phyloP scores from a whole-genome alignment of 2,329 filamentous ascomycete species.

The Fusarium nodosum region DNA sequence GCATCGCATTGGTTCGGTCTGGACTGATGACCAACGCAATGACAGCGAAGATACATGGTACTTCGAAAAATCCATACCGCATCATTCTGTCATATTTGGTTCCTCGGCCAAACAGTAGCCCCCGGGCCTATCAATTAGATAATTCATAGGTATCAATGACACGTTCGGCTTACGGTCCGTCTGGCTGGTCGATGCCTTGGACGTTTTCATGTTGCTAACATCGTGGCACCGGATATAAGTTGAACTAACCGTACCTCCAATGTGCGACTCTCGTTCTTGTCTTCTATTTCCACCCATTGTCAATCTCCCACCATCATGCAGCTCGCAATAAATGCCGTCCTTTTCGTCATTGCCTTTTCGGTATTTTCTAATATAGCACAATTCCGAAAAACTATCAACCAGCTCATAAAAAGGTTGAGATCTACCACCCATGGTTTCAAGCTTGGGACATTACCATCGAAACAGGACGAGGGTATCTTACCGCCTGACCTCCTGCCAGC shows the following conservation, averaged over 20 bases:
- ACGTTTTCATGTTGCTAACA: background rate
- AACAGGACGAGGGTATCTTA: background rate
- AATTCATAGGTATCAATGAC: background rate
- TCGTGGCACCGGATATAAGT: background rate
- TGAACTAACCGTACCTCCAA: background rate
- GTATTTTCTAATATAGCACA: background rate
- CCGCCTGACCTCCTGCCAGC: fast-evolving
- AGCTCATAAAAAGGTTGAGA: background rate
- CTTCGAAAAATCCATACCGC: background rate
- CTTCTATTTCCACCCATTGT: no score
- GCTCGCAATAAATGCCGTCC: background rate
- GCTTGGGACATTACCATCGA: no score
- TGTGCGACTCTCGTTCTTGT: fast-evolving
- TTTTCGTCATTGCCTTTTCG: background rate
- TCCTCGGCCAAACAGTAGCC: background rate
- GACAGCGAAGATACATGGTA: background rate
- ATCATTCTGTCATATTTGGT: background rate
- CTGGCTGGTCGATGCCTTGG: background rate
- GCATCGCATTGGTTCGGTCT: background rate
- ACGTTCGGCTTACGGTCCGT: background rate
- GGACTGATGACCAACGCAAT: background rate
- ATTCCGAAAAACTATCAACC: background rate
- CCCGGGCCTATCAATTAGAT: no score
- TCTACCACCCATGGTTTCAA: background rate
- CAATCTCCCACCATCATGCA: background rate